Evolutionary conservation across 2,329 filamentous ascomycete species (phyloP), one percentile per base, ranked within the genome.

Genomic region (Aspergillus costaricaensis): DNA sequence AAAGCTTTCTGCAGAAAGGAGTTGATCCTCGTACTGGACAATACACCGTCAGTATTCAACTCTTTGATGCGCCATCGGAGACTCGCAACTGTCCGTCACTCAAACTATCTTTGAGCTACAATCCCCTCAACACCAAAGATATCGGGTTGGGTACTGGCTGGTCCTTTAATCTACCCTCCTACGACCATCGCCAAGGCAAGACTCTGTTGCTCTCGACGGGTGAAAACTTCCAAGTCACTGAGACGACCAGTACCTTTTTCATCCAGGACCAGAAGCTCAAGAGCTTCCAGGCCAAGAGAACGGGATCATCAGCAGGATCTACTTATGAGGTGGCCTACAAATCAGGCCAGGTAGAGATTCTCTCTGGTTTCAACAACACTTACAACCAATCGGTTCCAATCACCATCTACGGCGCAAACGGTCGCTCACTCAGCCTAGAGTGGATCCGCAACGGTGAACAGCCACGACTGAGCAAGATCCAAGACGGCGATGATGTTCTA

Each of bases 11-110:
- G 4, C 19, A 25, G 43, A 47, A 47, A 15, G 19, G 43, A 47
- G 43, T 47, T 3, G 43, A 47, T 21, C 43, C 43, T 47, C 43
- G 43, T 15, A 47, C 43, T 15, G 43, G 43, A 10, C 43, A 47
- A 25, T 47, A 62, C 25, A 56, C 6, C 52, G 55, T 52, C 27
- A 30, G 50, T 25, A 14, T 41, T 62, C 12, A 27, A 12, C 17
- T 62, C 36, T 62, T 52, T 27, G 51, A 59, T 19, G 44, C 32
- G 8, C 56, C 56, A 4, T n/a, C 38, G 1, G 14, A 47, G 38
- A 38, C 38, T 30, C 60, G 60, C 25, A 62, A 62, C 21, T 56
- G 60, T 38, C 56, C 60, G 1, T 14, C 51, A 6, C n/a, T 62
- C 10, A 55, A 62, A 4, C 52, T 62, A 4, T 39, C 21, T 2